These are phyloP conservation scores for Phytophthora pinifolia DNA, from an alignment of 352 stramenopile genomes.

Conservation along the genomic window DNA sequence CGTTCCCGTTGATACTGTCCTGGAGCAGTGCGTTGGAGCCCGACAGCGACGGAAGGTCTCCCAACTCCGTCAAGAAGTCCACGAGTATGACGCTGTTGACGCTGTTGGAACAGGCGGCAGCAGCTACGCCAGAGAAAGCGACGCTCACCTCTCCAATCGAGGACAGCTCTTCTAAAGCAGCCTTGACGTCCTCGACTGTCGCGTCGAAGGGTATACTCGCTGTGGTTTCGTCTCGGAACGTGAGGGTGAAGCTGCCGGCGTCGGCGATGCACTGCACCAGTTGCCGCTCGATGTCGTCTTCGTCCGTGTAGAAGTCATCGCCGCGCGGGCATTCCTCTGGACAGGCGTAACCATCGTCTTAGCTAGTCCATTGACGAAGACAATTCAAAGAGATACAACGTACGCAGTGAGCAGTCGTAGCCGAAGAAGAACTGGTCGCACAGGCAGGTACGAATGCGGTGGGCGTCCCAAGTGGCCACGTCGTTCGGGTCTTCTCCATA, in stretches of 20 bases:
- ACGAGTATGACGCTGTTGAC: slow-evolving; percentile 50
- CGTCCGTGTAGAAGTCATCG: slow-evolving; percentile 66
- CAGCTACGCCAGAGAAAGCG: slow-evolving; percentile 30
- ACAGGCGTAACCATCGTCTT: background rate
- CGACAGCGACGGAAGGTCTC: slow-evolving; percentile 51
- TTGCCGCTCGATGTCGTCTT: slow-evolving; percentile 61
- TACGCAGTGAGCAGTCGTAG: slow-evolving; percentile 74
- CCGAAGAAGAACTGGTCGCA: slow-evolving; percentile 61
- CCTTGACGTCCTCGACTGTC: slow-evolving; percentile 35
- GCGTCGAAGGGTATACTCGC: slow-evolving; percentile 39
- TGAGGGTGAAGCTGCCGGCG: slow-evolving; percentile 59
- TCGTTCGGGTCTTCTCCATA: slow-evolving; percentile 75
- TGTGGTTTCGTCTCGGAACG: slow-evolving; percentile 65
- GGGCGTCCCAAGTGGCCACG: slow-evolving; percentile 67
- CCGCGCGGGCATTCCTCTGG: slow-evolving; percentile 67
- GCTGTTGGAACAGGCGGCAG: slow-evolving; percentile 41
- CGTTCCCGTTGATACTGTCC: slow-evolving; percentile 54
- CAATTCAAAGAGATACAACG: slow-evolving; percentile 1
- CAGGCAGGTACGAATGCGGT: slow-evolving; percentile 65
- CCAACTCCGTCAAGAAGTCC: slow-evolving; percentile 62
- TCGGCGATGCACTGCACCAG: slow-evolving; percentile 63
- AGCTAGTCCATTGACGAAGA: background rate
- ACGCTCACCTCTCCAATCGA: slow-evolving; percentile 49
- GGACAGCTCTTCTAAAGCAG: slow-evolving; percentile 47
- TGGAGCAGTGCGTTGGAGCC: slow-evolving; percentile 39